Evolutionary conservation across 2,329 filamentous ascomycete species (phyloP).

Genomic region (Fusarium humuli): DNA sequence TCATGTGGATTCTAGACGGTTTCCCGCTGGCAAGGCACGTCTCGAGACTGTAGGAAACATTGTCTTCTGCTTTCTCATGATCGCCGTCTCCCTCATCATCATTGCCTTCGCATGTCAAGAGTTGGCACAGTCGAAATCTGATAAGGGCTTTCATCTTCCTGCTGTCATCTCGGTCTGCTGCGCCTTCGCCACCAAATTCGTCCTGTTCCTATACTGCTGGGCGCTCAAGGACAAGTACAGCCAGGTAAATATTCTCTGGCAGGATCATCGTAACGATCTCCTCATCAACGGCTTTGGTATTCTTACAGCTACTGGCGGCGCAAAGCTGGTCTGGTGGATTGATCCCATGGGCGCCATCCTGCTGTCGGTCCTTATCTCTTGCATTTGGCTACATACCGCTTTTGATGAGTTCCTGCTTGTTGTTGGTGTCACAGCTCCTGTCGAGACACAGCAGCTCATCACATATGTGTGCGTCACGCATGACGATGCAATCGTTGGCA

Average conservation of each 20-base stretch:
- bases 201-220: slow-evolving; percentile 92
- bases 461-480: slow-evolving; percentile 94
- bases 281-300: slow-evolving; percentile 95
- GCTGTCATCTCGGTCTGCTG: slow-evolving; percentile 86
- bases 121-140: slow-evolving; percentile 66
- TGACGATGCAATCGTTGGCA: slow-evolving; percentile 80
- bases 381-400: slow-evolving; percentile 85
- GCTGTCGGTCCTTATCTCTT: slow-evolving; percentile 80
- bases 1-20: slow-evolving; percentile 85
- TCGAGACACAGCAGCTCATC: slow-evolving; percentile 89
- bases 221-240: slow-evolving; percentile 89
- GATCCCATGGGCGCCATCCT: slow-evolving; percentile 92
- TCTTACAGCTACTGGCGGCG: slow-evolving; percentile 88
- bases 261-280: slow-evolving; percentile 97
- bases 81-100: slow-evolving; percentile 87
- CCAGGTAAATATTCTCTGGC: slow-evolving; percentile 92
- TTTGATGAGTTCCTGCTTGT: slow-evolving; percentile 91
- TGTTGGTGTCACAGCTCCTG: slow-evolving; percentile 88
- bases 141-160: slow-evolving; percentile 79
- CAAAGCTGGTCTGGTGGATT: slow-evolving; percentile 92
- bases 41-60: slow-evolving; percentile 98
- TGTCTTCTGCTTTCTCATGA: slow-evolving; percentile 96
- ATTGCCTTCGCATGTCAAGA: slow-evolving; percentile 88
- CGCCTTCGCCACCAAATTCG: slow-evolving; percentile 87
- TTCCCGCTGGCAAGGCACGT: slow-evolving; percentile 91